Evolutionary conservation across 2,329 filamentous ascomycete species (phyloP).

Genomic region (Penicillium olsonii): DNA sequence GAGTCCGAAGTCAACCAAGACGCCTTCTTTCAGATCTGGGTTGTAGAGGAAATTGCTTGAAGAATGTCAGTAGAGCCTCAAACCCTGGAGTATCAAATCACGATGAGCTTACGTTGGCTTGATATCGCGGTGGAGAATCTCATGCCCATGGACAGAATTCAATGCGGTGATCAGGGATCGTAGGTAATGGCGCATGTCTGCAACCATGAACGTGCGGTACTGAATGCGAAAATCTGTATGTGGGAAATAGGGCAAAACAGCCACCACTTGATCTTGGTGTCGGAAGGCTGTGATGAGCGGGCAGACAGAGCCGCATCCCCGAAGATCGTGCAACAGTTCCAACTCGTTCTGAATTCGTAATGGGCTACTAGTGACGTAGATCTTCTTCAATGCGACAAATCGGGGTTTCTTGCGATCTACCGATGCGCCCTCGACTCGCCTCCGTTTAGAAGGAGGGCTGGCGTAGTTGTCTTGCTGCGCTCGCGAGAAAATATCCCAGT

Average conservation of each 20-base stretch:
- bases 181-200: slow-evolving; percentile 88
- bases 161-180: slow-evolving; percentile 84
- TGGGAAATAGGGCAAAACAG: slow-evolving; percentile 91
- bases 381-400: slow-evolving; percentile 98
- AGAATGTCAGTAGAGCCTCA: slow-evolving; percentile 5
- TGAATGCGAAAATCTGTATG: slow-evolving; percentile 91
- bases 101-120: slow-evolving; percentile 70
- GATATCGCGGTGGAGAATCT: slow-evolving; percentile 91
- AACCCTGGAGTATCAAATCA: neutral
- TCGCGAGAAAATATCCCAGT: slow-evolving; percentile 74
- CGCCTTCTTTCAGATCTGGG: slow-evolving; percentile 71
- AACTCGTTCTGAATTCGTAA: slow-evolving; percentile 94
- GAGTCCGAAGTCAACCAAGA: slow-evolving; percentile 98
- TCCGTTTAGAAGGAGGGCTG: slow-evolving; percentile 65
- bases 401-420: slow-evolving; percentile 58
- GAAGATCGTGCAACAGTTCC: slow-evolving; percentile 84
- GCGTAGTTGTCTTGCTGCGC: slow-evolving; percentile 67
- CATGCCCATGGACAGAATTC: slow-evolving; percentile 75
- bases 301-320: slow-evolving; percentile 81
- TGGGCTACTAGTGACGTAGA: slow-evolving; percentile 96
- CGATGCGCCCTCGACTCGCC: slow-evolving; percentile 45
- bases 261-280: slow-evolving; percentile 89
- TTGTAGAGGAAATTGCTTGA: slow-evolving; percentile 85
- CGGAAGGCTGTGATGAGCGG: slow-evolving; percentile 97
- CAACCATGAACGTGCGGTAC: slow-evolving; percentile 83